Evolutionary conservation across 1,284 basidiomycete species (phyloP).

Genomic region (Sporisorium iseilematis-ciliati): DNA sequence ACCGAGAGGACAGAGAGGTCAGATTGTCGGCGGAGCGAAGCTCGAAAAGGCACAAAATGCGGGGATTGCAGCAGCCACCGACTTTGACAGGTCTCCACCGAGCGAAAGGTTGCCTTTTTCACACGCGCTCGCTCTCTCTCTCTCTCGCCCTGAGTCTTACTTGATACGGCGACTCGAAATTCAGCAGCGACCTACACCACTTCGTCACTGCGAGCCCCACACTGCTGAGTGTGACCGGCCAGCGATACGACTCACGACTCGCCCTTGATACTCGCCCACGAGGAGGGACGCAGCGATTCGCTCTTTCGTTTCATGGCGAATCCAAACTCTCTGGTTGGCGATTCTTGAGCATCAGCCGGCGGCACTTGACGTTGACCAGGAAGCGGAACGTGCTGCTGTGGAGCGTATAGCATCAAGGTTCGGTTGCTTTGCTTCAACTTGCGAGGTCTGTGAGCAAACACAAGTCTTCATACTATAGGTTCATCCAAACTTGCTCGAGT

Average conservation of each 20-base stretch:
- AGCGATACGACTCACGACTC: too few relatives aligned
- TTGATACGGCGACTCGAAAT: too few relatives aligned
- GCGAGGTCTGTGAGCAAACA: too few relatives aligned
- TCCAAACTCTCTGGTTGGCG: not conserved
- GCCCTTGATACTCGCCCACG: not conserved
- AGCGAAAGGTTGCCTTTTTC: slow-evolving; percentile 4
- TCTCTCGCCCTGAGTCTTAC: not conserved
- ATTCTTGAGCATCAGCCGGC: slow-evolving; percentile 9
- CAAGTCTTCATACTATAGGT: too few relatives aligned
- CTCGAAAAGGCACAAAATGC: slow-evolving; percentile 1
- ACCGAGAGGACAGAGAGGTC: not conserved
- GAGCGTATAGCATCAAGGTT: not conserved
- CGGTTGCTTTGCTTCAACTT: too few relatives aligned
- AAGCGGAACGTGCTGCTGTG: not conserved
- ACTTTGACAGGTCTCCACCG: slow-evolving; percentile 11
- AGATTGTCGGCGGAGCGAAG: not conserved
- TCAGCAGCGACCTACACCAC: too few relatives aligned
- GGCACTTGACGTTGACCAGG: too few relatives aligned
- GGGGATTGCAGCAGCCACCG: slow-evolving; percentile 9
- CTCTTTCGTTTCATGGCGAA: not conserved
- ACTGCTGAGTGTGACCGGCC: too few relatives aligned
- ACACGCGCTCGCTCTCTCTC: slow-evolving; percentile 7
- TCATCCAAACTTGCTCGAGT: not conserved
- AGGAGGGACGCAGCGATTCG: not conserved
- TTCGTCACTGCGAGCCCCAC: too few relatives aligned